A percentile compares a stretch with the other conserved stretches of the same genome.
These are phyloP conservation scores for Isoetes taiwanensis DNA, from an alignment of 75 land plant species.

Conservation along the genomic window DNA sequence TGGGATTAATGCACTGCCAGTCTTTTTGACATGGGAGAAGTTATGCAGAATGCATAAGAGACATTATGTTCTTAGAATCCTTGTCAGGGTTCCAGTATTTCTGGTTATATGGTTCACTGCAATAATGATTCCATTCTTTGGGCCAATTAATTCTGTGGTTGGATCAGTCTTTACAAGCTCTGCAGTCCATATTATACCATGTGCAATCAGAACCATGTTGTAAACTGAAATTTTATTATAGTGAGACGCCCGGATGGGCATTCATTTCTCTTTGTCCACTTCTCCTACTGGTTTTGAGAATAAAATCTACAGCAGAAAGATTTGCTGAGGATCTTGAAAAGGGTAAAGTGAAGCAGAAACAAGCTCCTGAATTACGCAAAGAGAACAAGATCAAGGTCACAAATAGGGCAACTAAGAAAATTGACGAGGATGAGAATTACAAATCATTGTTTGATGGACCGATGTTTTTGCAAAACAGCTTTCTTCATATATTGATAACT, in stretches of 20 bases:
- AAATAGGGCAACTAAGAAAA: conserved; percentile 20
- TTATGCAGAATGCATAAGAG: conserved; percentile 7
- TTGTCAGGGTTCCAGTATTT: conserved; percentile 16
- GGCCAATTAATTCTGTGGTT: conserved; percentile 26
- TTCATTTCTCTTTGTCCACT: too few relatives aligned
- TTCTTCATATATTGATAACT: conserved; percentile 13
- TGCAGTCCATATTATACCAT: conserved; percentile 26
- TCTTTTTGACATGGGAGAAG: conserved; percentile 28
- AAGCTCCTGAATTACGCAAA: conserved; percentile 20
- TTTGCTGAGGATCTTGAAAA: conserved; percentile 10
- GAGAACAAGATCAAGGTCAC: conserved; percentile 24
- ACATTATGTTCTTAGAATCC: conserved; percentile 5
- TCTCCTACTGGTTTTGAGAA: too few relatives aligned
- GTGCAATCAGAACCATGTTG: too few relatives aligned
- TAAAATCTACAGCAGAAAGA: conserved; percentile 19
- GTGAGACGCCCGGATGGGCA: too few relatives aligned
- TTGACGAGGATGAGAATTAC: conserved; percentile 21
- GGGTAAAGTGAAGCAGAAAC: conserved; percentile 9
- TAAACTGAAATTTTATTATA: too few relatives aligned
- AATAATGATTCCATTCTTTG: conserved; percentile 23
- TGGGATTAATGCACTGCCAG: conserved; percentile 15
- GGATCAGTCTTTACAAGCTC: conserved; percentile 24
- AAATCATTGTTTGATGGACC: conserved; percentile 27
- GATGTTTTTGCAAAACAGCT: conserved; percentile 40
- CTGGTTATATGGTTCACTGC: conserved; percentile 23